A percentile compares a stretch with the other conserved stretches of the same genome.
Evolutionary conservation across 2,329 filamentous ascomycete species (phyloP).

Genomic region (Fusarium proliferatum): DNA sequence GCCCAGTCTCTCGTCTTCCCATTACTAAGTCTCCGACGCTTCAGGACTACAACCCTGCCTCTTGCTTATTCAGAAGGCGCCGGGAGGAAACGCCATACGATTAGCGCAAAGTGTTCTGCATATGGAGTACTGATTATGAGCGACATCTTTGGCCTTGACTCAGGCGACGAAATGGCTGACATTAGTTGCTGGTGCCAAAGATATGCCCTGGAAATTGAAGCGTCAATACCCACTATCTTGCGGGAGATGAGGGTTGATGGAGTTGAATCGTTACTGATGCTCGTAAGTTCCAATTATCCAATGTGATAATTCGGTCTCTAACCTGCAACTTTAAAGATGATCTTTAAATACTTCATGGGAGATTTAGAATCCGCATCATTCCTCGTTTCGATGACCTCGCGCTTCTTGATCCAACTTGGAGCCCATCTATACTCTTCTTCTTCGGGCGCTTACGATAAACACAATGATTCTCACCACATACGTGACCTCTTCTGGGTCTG

Average conservation of each 20-base stretch:
- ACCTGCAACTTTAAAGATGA: rapidly evolving
- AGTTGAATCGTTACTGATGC: neutral
- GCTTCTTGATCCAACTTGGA: neutral
- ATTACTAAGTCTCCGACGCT: rapidly evolving
- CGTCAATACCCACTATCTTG: rapidly evolving
- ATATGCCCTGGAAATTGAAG: neutral
- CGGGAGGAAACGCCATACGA: rapidly evolving
- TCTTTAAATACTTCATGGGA: conserved; percentile 6
- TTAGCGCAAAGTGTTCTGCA: neutral
- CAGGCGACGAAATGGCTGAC: neutral
- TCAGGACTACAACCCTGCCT: neutral
- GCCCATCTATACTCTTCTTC: neutral
- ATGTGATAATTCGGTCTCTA: rapidly evolving
- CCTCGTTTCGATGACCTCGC: neutral
- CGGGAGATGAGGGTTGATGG: neutral
- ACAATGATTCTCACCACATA: neutral
- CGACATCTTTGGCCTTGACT: neutral
- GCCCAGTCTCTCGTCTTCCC: neutral
- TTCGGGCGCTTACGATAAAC: neutral
- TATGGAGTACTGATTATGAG: neutral
- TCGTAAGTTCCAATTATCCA: neutral
- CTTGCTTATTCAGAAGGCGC: neutral
- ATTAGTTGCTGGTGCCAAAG: neutral
- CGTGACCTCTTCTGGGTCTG: conserved; percentile 23
- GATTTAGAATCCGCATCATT: neutral